Percentiles rank a stretch among this genome's conserved stretches.
Evolutionary conservation across 2,329 filamentous ascomycete genomes (phyloP).

Genomic region (Rhexocercosporidium sp.): DNA sequence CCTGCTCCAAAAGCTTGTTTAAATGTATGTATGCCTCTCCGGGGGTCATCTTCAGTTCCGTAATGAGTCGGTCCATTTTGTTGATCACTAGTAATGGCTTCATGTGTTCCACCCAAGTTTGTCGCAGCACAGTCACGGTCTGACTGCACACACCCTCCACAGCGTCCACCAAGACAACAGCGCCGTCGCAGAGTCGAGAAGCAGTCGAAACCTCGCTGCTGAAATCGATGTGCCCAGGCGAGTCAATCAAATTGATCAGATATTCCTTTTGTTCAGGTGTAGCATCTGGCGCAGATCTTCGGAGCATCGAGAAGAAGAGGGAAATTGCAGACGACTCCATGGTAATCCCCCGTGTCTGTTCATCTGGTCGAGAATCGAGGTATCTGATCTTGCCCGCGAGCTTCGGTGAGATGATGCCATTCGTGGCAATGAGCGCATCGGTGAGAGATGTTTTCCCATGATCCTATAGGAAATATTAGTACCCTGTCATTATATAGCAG

Average conservation of each 20-base stretch:
- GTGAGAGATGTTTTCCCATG: conserved; percentile 98
- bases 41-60: conserved; percentile 92
- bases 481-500: not conserved
- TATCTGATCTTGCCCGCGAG: conserved; percentile 98
- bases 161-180: conserved; percentile 91
- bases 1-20: conserved; percentile 88
- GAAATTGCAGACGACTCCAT: conserved; percentile 99
- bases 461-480: conserved; percentile 58
- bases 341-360: conserved; percentile 96
- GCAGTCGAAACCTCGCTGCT: conserved; percentile 98
- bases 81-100: conserved; percentile 96
- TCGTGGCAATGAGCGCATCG: conserved; percentile 94
- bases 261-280: conserved; percentile 82
- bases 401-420: conserved; percentile 98
- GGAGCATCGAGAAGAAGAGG: conserved; percentile 89
- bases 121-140: conserved; percentile 93
- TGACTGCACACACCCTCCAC: conserved; percentile 99
- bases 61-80: conserved; percentile 95
- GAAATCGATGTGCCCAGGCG: conserved; percentile 97
- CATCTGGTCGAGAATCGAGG: conserved; percentile 93
- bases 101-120: conserved; percentile 94
- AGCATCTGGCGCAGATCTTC: conserved; percentile 71
- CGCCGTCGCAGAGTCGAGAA: conserved; percentile 91
- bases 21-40: conserved; percentile 88
- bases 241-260: conserved; percentile 96